phyloP scores from a whole-genome alignment of 2,329 filamentous ascomycete genomes.

The Parascedosporium putredinis region DNA sequence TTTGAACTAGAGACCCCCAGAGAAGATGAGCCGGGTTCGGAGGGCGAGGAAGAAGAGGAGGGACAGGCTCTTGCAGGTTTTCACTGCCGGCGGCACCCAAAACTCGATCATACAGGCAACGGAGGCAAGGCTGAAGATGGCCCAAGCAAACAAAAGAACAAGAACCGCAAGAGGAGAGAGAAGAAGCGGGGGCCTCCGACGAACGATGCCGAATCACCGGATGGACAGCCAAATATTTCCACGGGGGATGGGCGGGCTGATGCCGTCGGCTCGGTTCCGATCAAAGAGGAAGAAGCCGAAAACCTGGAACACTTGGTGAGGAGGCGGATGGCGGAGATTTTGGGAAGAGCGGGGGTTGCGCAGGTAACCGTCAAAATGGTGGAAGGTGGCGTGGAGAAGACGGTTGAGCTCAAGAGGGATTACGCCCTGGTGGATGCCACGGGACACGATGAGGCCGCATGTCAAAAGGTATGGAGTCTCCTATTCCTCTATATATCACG shows the following conservation, averaged over 20 bases:
- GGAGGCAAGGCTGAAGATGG: background rate
- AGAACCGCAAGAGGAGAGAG: background rate
- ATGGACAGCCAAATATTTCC: background rate
- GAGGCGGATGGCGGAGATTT: background rate
- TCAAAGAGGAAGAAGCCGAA: background rate
- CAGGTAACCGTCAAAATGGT: background rate
- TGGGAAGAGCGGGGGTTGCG: background rate
- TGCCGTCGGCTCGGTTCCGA: background rate
- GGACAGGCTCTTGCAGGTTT: background rate
- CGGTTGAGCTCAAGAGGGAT: background rate
- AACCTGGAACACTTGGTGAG: background rate
- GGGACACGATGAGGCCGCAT: background rate
- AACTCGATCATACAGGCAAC: background rate
- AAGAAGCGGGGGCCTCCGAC: background rate
- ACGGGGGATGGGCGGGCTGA: background rate
- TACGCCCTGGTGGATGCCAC: background rate
- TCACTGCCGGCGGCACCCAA: background rate
- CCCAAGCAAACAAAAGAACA: background rate
- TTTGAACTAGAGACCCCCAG: background rate
- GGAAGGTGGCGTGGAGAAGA: background rate
- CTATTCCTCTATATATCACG: too few species aligned
- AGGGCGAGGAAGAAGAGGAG: constrained; percentile 9
- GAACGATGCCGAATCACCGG: background rate
- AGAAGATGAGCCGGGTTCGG: constrained; percentile 7
- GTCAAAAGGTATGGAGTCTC: background rate